Base-by-base conservation (phyloP, 208 protist species). In the Jaenimonas drosophilae region DNA sequence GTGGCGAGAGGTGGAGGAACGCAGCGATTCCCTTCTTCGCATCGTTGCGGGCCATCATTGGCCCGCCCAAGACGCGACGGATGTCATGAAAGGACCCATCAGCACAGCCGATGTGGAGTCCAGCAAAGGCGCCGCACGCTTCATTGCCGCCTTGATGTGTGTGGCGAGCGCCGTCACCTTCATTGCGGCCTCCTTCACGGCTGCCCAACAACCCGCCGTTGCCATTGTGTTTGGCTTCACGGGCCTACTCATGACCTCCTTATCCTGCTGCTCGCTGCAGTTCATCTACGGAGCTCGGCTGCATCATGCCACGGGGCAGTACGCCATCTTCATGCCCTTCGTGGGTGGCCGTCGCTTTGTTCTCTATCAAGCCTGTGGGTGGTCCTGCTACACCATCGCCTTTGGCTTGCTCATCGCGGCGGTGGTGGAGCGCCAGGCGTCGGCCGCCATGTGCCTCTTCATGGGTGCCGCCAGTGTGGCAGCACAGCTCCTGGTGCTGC, bases 251-350 rank as follows among this genome's bases (percentile, higher is more conserved):
- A 43, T 76, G 27, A 56, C 73, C 17, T 63, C 57, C 12, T 59
- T 87, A 19, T 85, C 76, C 0, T 90, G 72, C 55, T 52, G 64
- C 21, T 64, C 65, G 25, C 41, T 76, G 26, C 80, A 90, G 28
- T 68, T 54, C 43, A 47, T 82, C 5, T 83, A 82, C 46, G 80
- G 80, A 20, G 59, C 37, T 2, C 67, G 64, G 28, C 34, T 84
- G 44, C 76, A 90, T 49, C 42, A 53, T 16, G 55, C 40, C 19
- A 70, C 65, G 1, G 61, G 59, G 2, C 25, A 37, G 14, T 87
- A 81, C 48, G 54, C 44, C 7, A 66, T 67, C 47, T 82, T 83
- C 60, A 91, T 88, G 78, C 76, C 82, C 2, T 88, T 87, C 43
- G 60, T 49, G 1, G 82, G 76, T 27, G 81, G 81, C 4, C 28